A percentile compares a stretch with the other conserved stretches of the same genome.
phyloP scores from a whole-genome alignment of 176 grass and related monocot genomes.

The Phragmites australis region DNA sequence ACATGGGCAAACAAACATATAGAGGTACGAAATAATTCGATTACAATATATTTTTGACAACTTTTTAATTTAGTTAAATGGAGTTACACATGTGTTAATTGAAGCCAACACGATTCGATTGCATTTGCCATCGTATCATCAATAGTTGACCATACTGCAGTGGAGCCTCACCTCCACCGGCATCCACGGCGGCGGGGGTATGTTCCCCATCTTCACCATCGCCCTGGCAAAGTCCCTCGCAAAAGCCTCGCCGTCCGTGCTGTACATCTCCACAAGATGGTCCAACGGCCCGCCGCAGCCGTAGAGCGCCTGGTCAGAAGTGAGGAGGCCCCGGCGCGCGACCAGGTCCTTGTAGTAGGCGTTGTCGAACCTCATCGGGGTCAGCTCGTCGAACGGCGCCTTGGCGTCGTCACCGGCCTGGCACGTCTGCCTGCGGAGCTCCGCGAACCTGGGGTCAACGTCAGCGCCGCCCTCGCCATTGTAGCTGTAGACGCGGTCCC shows the following conservation, averaged over 20 bases:
- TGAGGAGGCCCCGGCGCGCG: slow-evolving; percentile 43
- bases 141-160: slow-evolving; percentile 52
- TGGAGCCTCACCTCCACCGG: slow-evolving; percentile 54
- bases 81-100: too few relatives aligned
- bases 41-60: too few relatives aligned
- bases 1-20: too few relatives aligned
- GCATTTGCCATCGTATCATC: neutral
- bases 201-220: slow-evolving; percentile 65
- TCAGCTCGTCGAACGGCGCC: slow-evolving; percentile 35
- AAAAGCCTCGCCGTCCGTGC: slow-evolving; percentile 27
- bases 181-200: slow-evolving; percentile 34
- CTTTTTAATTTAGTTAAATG: too few relatives aligned
- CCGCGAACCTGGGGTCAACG: slow-evolving; percentile 37
- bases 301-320: slow-evolving; percentile 65
- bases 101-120: too few relatives aligned
- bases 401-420: neutral
- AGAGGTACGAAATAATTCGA: too few relatives aligned
- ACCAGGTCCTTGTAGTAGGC: slow-evolving; percentile 60
- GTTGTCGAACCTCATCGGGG: slow-evolving; percentile 49
- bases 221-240: slow-evolving; percentile 47
- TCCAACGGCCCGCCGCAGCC: slow-evolving; percentile 28
- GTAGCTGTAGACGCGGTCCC: neutral
- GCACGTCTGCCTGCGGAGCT: neutral
- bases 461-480: neutral
- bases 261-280: slow-evolving; percentile 42